Percentiles rank a stretch among this genome's conserved stretches.
These are phyloP conservation scores for Monascus ruber DNA, from an alignment of 2,329 filamentous ascomycete species.

Conservation along the genomic window DNA sequence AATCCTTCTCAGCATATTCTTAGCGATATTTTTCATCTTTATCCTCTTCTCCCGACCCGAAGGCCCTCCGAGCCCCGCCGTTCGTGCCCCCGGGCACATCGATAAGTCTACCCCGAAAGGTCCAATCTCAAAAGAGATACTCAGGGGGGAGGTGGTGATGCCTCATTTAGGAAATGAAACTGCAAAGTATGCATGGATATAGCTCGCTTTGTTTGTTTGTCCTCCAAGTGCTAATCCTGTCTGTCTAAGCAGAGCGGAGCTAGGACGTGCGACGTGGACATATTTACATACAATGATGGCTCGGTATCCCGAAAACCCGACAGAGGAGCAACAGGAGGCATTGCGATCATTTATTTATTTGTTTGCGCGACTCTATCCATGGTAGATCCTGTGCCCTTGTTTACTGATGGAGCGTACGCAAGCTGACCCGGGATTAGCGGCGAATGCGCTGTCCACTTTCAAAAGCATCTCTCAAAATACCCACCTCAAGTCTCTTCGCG, in stretches of 20 bases:
- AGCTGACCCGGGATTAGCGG: slow-evolving; percentile 33
- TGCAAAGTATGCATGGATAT: slow-evolving; percentile 27
- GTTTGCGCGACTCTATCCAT: slow-evolving; percentile 55
- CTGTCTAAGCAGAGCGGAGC: slow-evolving; percentile 37
- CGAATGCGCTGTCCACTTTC: slow-evolving; percentile 55
- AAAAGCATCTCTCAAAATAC: slow-evolving; percentile 48
- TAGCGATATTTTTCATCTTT: slow-evolving; percentile 24
- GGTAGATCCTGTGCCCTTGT: slow-evolving; percentile 26
- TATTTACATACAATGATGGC: slow-evolving; percentile 57
- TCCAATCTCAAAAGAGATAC: slow-evolving; percentile 21
- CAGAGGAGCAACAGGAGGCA: slow-evolving; percentile 48
- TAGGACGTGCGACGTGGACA: slow-evolving; percentile 55
- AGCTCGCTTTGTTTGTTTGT: background rate
- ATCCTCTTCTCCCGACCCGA: slow-evolving; percentile 27
- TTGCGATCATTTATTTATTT: slow-evolving; percentile 51
- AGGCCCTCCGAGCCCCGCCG: slow-evolving; percentile 25
- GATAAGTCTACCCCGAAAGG: slow-evolving; percentile 16
- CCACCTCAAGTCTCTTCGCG: slow-evolving; percentile 54
- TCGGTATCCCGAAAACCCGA: slow-evolving; percentile 53
- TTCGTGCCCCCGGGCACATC: slow-evolving; percentile 31
- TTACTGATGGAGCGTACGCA: background rate
- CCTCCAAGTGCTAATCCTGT: background rate
- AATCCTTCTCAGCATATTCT: slow-evolving; percentile 21
- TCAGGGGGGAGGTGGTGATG: slow-evolving; percentile 36
- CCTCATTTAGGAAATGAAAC: slow-evolving; percentile 39